Percentiles rank a stretch among this genome's conserved stretches.
Evolutionary conservation across 345 rosid species (phyloP).

Genomic region (Cardiospermum halicacabum): DNA sequence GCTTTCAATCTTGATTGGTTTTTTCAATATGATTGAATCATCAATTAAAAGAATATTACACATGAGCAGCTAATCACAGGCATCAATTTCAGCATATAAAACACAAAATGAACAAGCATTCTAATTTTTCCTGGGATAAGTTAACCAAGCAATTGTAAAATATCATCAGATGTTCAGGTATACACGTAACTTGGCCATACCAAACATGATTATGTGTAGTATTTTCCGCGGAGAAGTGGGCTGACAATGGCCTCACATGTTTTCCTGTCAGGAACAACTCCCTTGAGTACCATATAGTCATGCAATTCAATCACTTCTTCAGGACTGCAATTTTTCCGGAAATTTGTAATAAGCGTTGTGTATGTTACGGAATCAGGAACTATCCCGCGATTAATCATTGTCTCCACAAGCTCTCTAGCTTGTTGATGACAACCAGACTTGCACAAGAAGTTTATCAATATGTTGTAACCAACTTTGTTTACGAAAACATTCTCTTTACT

Average conservation of each 20-base stretch:
- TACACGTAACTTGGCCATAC: slow-evolving; percentile 1
- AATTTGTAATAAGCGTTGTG: slow-evolving; percentile 40
- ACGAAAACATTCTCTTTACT: slow-evolving; percentile 25
- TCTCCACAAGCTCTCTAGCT: slow-evolving; percentile 42
- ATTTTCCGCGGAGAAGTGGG: slow-evolving; percentile 37
- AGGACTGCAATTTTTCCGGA: slow-evolving; percentile 29
- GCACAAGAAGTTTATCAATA: slow-evolving; percentile 49
- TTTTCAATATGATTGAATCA: slow-evolving; percentile 1
- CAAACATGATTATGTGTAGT: slow-evolving; percentile 14
- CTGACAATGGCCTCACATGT: slow-evolving; percentile 28
- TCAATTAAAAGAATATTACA: background rate
- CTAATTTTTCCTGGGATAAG: background rate
- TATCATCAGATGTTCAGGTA: background rate
- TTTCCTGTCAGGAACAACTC: slow-evolving; percentile 45
- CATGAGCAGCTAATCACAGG: background rate
- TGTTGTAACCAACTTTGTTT: slow-evolving; percentile 44
- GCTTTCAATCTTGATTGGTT: background rate
- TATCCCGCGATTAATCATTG: slow-evolving; percentile 36
- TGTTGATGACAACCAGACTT: slow-evolving; percentile 44
- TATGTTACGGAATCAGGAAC: slow-evolving; percentile 49
- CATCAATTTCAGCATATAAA: background rate
- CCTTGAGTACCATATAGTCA: slow-evolving; percentile 52
- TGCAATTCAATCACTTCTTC: slow-evolving; percentile 56
- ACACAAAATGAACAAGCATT: background rate
- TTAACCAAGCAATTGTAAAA: background rate